Base-by-base conservation (phyloP, 129 eudicot species). In the Tagetes erecta region DNA sequence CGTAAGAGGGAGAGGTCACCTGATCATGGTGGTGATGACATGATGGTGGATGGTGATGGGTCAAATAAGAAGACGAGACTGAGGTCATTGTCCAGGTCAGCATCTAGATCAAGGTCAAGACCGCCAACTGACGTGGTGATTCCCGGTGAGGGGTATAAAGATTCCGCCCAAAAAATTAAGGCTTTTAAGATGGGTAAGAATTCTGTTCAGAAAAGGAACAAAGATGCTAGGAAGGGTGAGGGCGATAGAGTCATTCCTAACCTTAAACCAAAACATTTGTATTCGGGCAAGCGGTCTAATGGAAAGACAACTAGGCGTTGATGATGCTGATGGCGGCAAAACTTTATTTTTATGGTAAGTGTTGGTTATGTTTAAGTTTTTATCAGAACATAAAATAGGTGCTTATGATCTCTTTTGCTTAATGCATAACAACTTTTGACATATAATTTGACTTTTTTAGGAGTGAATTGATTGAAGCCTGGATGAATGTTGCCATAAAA, bases 91-190 rank as follows among this genome's bases (percentile, higher is more conserved):
- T 72, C 82, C 1, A n/a, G 63, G 67, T 71, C 98, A 1, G 55
- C 78, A 71, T 82, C 87, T 1, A 81, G 92, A 58, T 92, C 96
- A 30, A 68, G 40, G 79, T 87, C 97, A 8, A 59, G 98, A 34
- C 90, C 92, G 50, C 98, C 90, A 3, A 50, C 65, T 0, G 27
- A 71, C 47, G 98, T 87, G 76, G 64, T 93, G 13, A 81, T 90
- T 6, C 92, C 98, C 0, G 98, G 98, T 8, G 98, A 93, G 73
- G 98, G 98, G 5, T 82, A 63, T 31, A 93, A 75, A 80, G 98
- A 93, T 76, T 81, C 88, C 8, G 83, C 73, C 30, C 92, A 86
- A 83, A 93, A 90, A 74, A 27, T 66, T 58, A 88, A 90, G 79
- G 98, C 98, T 33, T 53, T 83, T 4, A 83, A 83, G 56, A 5